phyloP scores from a whole-genome alignment of 352 stramenopile species.

The Globisporangium polare region DNA sequence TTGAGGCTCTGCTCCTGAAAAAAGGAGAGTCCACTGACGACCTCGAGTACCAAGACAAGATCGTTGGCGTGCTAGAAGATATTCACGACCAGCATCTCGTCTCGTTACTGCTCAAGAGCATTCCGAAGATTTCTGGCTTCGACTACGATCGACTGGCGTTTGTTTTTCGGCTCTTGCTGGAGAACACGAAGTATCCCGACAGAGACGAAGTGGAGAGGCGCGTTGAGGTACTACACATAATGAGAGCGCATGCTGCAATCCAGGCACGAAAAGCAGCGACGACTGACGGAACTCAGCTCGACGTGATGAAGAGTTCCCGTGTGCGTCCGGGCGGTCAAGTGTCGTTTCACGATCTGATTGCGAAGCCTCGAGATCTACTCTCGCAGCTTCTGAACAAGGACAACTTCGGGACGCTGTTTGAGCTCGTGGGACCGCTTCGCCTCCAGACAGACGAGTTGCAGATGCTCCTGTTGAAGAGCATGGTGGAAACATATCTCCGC shows the following conservation, averaged over 20 bases:
- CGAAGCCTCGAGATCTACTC: constrained; percentile 54
- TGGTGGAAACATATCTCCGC: constrained; percentile 29
- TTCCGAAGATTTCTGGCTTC: constrained; percentile 41
- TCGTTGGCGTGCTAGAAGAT: constrained; percentile 72
- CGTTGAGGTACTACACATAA: constrained; percentile 51
- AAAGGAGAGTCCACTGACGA: constrained; percentile 13
- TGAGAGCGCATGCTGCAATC: constrained; percentile 27
- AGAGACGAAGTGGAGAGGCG: constrained; percentile 58
- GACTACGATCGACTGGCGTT: constrained; percentile 76
- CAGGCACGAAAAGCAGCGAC: constrained; percentile 2
- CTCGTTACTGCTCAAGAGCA: constrained; percentile 48
- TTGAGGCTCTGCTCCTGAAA: constrained; percentile 54
- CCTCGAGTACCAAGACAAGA: constrained; percentile 72
- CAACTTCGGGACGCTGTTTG: constrained; percentile 48
- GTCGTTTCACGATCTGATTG: constrained; percentile 69
- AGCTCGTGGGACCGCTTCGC: constrained; percentile 43
- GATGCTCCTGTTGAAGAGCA: constrained; percentile 72
- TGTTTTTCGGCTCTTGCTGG: constrained; percentile 63
- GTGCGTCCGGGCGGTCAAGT: constrained; percentile 12
- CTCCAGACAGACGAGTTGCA: constrained; percentile 66
- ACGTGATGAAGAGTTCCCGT: background rate
- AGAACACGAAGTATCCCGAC: constrained; percentile 51
- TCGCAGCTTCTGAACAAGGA: constrained; percentile 35
- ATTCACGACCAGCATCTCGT: constrained; percentile 71
- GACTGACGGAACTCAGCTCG: background rate